Base-by-base conservation (phyloP, 2,329 filamentous ascomycete species). In the Pestalotiopsis sp. region DNA sequence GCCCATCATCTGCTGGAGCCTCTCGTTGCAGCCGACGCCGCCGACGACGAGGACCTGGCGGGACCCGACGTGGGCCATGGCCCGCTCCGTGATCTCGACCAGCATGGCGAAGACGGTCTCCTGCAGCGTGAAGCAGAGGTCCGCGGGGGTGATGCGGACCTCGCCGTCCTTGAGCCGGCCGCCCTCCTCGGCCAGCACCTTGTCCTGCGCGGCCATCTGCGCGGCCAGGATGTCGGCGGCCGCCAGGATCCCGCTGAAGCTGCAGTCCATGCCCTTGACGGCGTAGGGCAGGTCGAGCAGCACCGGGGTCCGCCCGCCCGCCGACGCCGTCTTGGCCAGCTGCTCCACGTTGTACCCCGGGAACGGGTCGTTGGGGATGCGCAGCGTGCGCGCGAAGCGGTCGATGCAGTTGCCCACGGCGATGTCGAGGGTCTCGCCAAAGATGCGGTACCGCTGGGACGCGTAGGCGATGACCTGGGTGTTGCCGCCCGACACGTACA, bases 321-420 rank as follows among this genome's bases (percentile, higher is more conserved):
- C 12, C 25, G 27, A 38, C n/a, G 59, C 59, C 80, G 92, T 91
- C 73, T 87, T 88, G 70, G 96, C 96, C 64, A 98, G 84, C 82
- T 97, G 93, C 84, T 99, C 96, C 74, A 99, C 98, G 78, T 99
- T 99, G 82, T 98, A 98, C 1, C 96, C 96, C 0, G 96, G 96
- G 1, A 96, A 96, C 0, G 96, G 96, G 79, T 99, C 95, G 80
- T 99, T 99, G 78, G 92, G 92, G 77, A 99, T 98, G 74, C 89
- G 88, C 62, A 99, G 86, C 3, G 95, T 97, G 74, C 96, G 90
- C 39, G 96, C 96, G 79, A 99, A 98, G 41, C 96, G 90, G 81
- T 99, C 96, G 61, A 99, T 89, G 79, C 96, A 98, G 83, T 99
- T 99, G 4, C 96, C 96, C 12, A 99, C 95, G 14, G 96, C 96